Percentiles rank a stretch among this genome's conserved stretches.
Evolutionary conservation across 2,329 filamentous ascomycete species (phyloP).

Genomic region (Xylariales sp.): DNA sequence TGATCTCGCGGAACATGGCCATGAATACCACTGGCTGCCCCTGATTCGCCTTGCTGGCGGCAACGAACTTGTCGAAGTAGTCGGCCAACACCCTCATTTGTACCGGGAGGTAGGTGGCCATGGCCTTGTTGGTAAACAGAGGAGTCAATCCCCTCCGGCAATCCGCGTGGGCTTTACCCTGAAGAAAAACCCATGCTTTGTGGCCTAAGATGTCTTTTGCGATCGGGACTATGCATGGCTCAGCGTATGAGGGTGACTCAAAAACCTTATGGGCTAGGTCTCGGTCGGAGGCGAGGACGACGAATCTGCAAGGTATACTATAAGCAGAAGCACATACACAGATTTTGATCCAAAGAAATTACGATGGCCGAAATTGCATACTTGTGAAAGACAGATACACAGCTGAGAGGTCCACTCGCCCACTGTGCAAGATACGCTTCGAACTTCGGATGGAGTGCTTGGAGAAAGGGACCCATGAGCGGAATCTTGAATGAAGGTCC

Average conservation of each 20-base stretch:
- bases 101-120: slow-evolving; percentile 66
- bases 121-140: slow-evolving; percentile 68
- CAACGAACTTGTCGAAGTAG: slow-evolving; percentile 66
- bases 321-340: too few relatives aligned
- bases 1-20: slow-evolving; percentile 69
- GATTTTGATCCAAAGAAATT: too few relatives aligned
- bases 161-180: slow-evolving; percentile 71
- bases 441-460: slow-evolving; percentile 71
- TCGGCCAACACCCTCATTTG: slow-evolving; percentile 68
- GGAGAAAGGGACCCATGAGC: slow-evolving; percentile 70
- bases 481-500: slow-evolving; percentile 61
- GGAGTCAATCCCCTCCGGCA: slow-evolving; percentile 71
- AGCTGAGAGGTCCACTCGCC: slow-evolving; percentile 73
- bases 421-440: slow-evolving; percentile 70
- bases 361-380: too few relatives aligned
- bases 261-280: slow-evolving; percentile 79
- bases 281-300: slow-evolving; percentile 71
- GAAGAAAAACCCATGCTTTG: slow-evolving; percentile 74
- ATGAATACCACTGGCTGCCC: slow-evolving; percentile 63
- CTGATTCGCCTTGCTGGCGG: slow-evolving; percentile 47
- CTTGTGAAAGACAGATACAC: slow-evolving; percentile 84
- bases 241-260: slow-evolving; percentile 70
- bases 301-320: slow-evolving; percentile 63
- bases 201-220: slow-evolving; percentile 69
- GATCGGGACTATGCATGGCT: slow-evolving; percentile 73